A percentile compares a stretch with the other conserved stretches of the same genome.
These are phyloP conservation scores for Auricularia cornea DNA, from an alignment of 768 basidiomycete genomes.

Conservation along the genomic window DNA sequence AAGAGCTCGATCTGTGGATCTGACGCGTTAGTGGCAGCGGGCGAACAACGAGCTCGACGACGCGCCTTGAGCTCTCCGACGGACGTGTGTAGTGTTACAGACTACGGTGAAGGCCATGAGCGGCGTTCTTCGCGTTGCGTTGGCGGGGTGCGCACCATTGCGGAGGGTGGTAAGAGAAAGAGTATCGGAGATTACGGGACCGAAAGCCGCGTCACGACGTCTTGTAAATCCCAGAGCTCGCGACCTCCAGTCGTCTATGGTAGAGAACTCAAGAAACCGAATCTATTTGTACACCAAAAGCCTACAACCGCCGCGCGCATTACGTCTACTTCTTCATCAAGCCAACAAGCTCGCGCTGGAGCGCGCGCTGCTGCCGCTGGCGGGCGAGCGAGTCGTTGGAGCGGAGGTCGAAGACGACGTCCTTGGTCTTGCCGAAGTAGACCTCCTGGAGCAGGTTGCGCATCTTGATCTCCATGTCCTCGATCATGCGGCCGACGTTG, in stretches of 20 bases:
- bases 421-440: slow-evolving; percentile 94
- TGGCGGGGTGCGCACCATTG: neutral
- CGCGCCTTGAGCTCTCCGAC: slow-evolving; percentile 89
- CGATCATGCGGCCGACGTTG: slow-evolving; percentile 92
- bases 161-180: neutral
- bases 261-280: neutral
- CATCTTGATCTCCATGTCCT: slow-evolving; percentile 99
- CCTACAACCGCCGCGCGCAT: neutral
- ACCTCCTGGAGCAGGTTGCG: slow-evolving; percentile 90
- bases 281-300: neutral
- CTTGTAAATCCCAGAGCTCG: too few relatives aligned
- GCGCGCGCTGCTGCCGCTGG: slow-evolving; percentile 67
- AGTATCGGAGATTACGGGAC: neutral
- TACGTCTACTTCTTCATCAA: slow-evolving; percentile 47
- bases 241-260: too few relatives aligned
- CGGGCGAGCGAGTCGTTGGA: slow-evolving; percentile 81
- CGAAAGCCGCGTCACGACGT: neutral
- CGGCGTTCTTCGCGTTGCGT: neutral
- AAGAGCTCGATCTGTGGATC: slow-evolving; percentile 79
- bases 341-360: slow-evolving; percentile 87
- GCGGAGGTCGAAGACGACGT: slow-evolving; percentile 87
- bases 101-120: slow-evolving; percentile 36
- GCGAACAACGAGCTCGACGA: too few relatives aligned
- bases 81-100: slow-evolving; percentile 91
- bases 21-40: neutral